Evolutionary conservation across 345 rosid genomes (phyloP), one percentile per base, ranked within the genome.

Genomic region (Sapria himalayana): DNA sequence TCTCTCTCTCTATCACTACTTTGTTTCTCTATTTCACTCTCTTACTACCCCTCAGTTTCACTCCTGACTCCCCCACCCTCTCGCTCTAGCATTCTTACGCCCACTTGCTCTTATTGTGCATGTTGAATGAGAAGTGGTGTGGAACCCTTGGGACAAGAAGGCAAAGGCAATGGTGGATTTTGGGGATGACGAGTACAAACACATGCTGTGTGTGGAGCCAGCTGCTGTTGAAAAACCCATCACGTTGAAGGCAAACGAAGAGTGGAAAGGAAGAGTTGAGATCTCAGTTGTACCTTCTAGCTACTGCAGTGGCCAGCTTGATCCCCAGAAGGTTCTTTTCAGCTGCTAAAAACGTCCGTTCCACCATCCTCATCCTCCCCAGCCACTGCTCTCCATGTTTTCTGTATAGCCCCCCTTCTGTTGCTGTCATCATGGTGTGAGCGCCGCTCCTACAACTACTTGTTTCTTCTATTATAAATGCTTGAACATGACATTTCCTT

Each of bases 81-180:
- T n/a, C n/a, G n/a, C n/a, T n/a, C n/a, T n/a, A n/a, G n/a, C n/a
- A n/a, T n/a, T n/a, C n/a, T n/a, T n/a, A n/a, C n/a, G n/a, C n/a
- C n/a, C n/a, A n/a, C n/a, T n/a, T n/a, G n/a, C n/a, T n/a, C n/a
- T n/a, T n/a, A n/a, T n/a, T n/a, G n/a, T n/a, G n/a, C n/a, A n/a
- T n/a, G n/a, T n/a, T n/a, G n/a, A n/a, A n/a, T n/a, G n/a, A 52
- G 56, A 69, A 89, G 95, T 84, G 59, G 92, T 84, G 43, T 89
- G 95, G 99, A 89, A 89, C 61, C 95, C 99, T 7, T 79, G 95
- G 99, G 93, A 79, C 52, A 89, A 69, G 64, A 89, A 63, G 45
- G 81, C 93, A 49, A 89, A 80, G 67, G 56, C 81, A 25, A 72
- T 89, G 51, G 58, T 75, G 19, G 99, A 84, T 63, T 64, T 84